Conservation (phyloP, 2,329 filamentous ascomycete genomes). For the Pseudocercospora musae region DNA sequence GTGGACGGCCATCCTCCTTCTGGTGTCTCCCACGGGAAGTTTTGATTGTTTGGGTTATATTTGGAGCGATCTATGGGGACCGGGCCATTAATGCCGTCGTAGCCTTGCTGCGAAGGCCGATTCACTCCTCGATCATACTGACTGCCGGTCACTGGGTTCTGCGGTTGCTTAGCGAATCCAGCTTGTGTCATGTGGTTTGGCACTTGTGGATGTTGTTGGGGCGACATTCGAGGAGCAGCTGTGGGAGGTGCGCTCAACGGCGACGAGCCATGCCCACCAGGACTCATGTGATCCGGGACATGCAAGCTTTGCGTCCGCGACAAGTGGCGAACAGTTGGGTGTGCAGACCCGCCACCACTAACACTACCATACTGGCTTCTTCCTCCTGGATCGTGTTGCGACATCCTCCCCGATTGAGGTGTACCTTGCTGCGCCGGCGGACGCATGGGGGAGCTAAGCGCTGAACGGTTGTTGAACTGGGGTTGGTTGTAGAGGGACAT, state of each 20-base stretch:
- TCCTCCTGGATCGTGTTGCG: conserved; percentile 32
- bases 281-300: conserved; percentile 20
- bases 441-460: conserved; percentile 42
- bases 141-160: conserved; percentile 31
- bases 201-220: background rate
- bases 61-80: conserved; percentile 24
- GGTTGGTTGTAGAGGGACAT: conserved; percentile 40
- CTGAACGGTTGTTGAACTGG: conserved; percentile 37
- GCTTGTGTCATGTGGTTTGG: background rate
- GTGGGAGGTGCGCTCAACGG: conserved; percentile 18
- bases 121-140: conserved; percentile 32
- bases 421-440: conserved; percentile 20
- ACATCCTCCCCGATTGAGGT: conserved; percentile 26
- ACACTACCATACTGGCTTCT: conserved; percentile 27
- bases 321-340: conserved; percentile 20
- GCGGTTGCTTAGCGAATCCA: conserved; percentile 31
- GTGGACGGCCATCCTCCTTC: conserved; percentile 46
- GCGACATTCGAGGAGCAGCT: conserved; percentile 1
- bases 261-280: conserved; percentile 23
- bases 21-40: conserved; percentile 35
- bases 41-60: conserved; percentile 38
- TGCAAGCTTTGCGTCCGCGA: conserved; percentile 30
- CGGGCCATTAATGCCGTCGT: conserved; percentile 29
- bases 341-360: conserved; percentile 12
- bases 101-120: conserved; percentile 13